Conservation (phyloP, 768 basidiomycete species). For the Auriculariales sp. region DNA sequence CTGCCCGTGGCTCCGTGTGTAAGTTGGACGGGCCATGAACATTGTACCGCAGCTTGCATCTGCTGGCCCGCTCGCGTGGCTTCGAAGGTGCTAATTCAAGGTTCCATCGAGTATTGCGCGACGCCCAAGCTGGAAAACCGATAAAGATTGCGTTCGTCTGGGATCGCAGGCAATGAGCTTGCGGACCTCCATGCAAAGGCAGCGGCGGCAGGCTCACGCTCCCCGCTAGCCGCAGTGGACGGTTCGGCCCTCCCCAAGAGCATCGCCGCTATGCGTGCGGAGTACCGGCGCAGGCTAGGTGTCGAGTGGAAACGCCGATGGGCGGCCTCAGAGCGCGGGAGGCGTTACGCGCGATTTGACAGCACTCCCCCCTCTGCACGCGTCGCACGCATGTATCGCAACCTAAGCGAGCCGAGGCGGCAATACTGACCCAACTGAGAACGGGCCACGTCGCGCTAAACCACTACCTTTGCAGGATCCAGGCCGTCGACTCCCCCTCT, state of each 20-base stretch:
- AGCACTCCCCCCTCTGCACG: background rate
- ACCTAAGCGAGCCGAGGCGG: background rate
- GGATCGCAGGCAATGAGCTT: background rate
- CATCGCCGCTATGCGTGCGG: background rate
- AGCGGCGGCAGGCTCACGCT: background rate
- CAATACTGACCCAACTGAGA: conserved; percentile 6
- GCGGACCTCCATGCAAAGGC: background rate
- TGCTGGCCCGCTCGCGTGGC: conserved; percentile 4
- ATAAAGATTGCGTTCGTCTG: conserved; percentile 1
- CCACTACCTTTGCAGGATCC: conserved; percentile 4
- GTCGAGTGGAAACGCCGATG: background rate
- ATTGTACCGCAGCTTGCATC: background rate
- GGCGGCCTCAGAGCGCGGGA: background rate
- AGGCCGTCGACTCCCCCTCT: conserved; percentile 1
- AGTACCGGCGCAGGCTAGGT: background rate
- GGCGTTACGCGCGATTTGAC: background rate
- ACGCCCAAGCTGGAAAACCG: conserved; percentile 5
- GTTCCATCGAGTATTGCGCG: conserved; percentile 5
- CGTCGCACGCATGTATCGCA: background rate
- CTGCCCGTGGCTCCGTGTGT: background rate
- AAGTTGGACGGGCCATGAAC: too few relatives aligned
- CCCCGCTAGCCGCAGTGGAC: background rate
- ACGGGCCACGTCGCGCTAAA: conserved; percentile 7
- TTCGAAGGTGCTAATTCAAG: conserved; percentile 8
- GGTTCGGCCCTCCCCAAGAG: background rate